phyloP scores from a whole-genome alignment of 352 stramenopile genomes.

The Pilasporangium apinafurcum region DNA sequence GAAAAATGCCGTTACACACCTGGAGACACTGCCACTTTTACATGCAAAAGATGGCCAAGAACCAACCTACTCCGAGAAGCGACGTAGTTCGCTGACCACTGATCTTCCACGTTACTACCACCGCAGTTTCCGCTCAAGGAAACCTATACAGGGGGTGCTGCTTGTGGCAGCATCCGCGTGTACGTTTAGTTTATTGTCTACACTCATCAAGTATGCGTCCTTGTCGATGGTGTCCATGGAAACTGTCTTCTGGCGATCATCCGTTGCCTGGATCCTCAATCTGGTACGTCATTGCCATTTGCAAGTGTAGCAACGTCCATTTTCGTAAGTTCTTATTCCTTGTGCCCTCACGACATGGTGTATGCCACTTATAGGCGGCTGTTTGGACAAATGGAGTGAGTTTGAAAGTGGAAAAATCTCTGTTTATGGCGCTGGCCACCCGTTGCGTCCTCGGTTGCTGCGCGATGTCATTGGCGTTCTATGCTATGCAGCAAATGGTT shows the following conservation, averaged over 20 bases:
- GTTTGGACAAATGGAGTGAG: slow-evolving; percentile 18
- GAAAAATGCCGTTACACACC: too few species aligned
- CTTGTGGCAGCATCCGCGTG: slow-evolving; percentile 48
- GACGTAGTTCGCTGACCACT: too few species aligned
- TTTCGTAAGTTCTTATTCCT: neutral
- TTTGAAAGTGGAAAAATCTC: slow-evolving; percentile 28
- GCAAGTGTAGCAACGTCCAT: too few species aligned
- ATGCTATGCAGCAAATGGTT: slow-evolving; percentile 49
- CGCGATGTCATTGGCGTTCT: slow-evolving; percentile 37
- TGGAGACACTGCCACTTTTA: too few species aligned
- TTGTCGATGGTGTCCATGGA: slow-evolving; percentile 49
- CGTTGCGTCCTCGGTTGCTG: slow-evolving; percentile 37
- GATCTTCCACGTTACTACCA: too few species aligned
- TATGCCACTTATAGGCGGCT: slow-evolving; percentile 18
- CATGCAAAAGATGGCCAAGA: too few species aligned
- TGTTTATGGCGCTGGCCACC: slow-evolving; percentile 22
- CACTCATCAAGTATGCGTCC: slow-evolving; percentile 42
- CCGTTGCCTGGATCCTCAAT: slow-evolving; percentile 45
- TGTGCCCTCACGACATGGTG: neutral
- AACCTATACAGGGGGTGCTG: too few species aligned
- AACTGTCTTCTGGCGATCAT: slow-evolving; percentile 58
- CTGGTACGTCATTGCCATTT: slow-evolving; percentile 18
- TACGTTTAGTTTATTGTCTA: slow-evolving; percentile 50
- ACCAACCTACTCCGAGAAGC: too few species aligned
- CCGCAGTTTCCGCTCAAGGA: too few species aligned